Base-by-base conservation (phyloP, 805 yeast species). In the Lachancea mirantina region DNA sequence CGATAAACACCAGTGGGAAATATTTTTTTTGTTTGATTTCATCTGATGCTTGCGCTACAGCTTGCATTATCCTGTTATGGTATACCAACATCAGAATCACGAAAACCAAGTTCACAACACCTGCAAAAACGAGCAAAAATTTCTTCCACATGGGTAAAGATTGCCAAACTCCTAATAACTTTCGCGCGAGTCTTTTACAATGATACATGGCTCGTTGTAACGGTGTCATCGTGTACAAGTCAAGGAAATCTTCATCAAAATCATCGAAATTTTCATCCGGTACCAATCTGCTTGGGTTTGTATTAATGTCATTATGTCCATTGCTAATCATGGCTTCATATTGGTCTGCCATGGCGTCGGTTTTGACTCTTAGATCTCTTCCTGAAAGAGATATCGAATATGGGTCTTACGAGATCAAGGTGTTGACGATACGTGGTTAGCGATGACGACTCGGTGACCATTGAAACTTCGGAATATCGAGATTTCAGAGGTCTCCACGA, bases 1-100 rank as follows among this genome's bases (percentile, higher is more conserved):
- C 11, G 32, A 77, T 70, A 36, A 88, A 50, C 0, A 75, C 42
- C 4, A 67, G 38, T 8, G 61, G 58, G 0, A 79, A 74, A 24
- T 53, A 61, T 13, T 46, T 50, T 28, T 64, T 53, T 1, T 52
- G 50, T 18, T 50, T 43, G 63, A 77, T 66, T n/a, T 54, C 50
- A 30, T 73, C 68, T 0, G 84, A 66, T 4, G 67, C 35, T 0
- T 39, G 39, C 1, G 69, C 68, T 39, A 73, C 46, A 14, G 55
- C 43, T 6, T 57, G 38, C 14, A 57, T 32, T 13, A 57, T 48
- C 10, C 35, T 38, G 5, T 54, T 38, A 32, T 50, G 58, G 40
- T 48, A 51, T 2, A 55, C 38, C n/a, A 55, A 22, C 10, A 50
- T 25, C 11, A 47, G 10, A 2, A 51, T 27, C 8, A 43, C 45